These are phyloP conservation scores for Tephrocybe rancida DNA, from an alignment of 768 basidiomycete species.

Conservation along the genomic window DNA sequence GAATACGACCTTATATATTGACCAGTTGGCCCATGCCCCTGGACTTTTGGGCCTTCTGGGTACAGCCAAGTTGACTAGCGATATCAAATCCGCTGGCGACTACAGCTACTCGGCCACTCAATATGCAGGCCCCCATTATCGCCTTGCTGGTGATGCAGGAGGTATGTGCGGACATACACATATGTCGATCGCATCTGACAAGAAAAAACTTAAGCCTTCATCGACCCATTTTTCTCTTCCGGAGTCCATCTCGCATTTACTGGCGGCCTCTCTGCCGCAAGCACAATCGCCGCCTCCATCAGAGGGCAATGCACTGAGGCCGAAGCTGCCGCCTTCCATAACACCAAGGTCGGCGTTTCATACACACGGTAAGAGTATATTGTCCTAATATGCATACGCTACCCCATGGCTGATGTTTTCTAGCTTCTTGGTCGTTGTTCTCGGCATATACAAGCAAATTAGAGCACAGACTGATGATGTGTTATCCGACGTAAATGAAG, in stretches of 20 bases:
- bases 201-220: slow-evolving; percentile 39
- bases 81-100: slow-evolving; percentile 31
- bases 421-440: slow-evolving; percentile 41
- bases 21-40: slow-evolving; percentile 37
- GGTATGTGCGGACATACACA: slow-evolving; percentile 23
- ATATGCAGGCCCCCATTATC: slow-evolving; percentile 36
- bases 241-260: slow-evolving; percentile 37
- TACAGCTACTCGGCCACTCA: slow-evolving; percentile 36
- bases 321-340: slow-evolving; percentile 27
- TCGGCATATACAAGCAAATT: slow-evolving; percentile 47
- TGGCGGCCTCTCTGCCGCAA: slow-evolving; percentile 32
- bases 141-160: slow-evolving; percentile 44
- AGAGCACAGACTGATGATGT: slow-evolving; percentile 33
- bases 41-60: slow-evolving; percentile 28
- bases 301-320: slow-evolving; percentile 22
- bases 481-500: slow-evolving; percentile 35
- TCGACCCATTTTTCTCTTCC: slow-evolving; percentile 42
- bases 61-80: slow-evolving; percentile 27
- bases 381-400: neutral
- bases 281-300: slow-evolving; percentile 29
- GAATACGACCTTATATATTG: slow-evolving; percentile 37
- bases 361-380: slow-evolving; percentile 28
- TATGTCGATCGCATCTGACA: neutral
- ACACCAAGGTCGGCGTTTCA: slow-evolving; percentile 22
- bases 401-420: neutral